Evolutionary conservation across 306 rosid species (phyloP), one percentile per base, ranked within the genome.

Genomic region (Trifolium fragiferum): DNA sequence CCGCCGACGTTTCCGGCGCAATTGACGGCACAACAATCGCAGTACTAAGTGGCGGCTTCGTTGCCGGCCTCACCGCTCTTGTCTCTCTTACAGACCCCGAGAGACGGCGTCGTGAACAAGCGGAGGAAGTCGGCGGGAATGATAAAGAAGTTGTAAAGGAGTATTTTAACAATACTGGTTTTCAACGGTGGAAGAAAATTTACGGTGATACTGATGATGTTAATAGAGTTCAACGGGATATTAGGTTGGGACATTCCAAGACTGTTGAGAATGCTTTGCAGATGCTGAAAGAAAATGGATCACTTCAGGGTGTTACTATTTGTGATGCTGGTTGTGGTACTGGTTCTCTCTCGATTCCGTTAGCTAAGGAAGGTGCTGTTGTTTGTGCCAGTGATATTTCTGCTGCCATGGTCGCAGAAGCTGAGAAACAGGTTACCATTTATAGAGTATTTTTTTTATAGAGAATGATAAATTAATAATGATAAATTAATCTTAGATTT

Each of bases 241-340:
- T 94, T 14, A 81, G 97, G 76, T 6, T 91, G 47, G 97, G 99
- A 0, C 98, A 94, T 58, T 4, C 97, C 3, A 94, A 94, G 81
- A 94, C 97, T 1, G 97, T 92, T 0, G 97, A 94, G 92, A 92
- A 81, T 68, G 78, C 85, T 7, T 62, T 92, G 14, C 13, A 1
- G 75, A 91, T 94, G 99, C 72, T 94, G 84, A 85, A 79, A 12
- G 96, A 92, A 0, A 95, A 86, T 7, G 92, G 93, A 0, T 70
- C 93, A 25, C 80, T 94, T 30, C 49, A 41, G 6, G 96, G 96
- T 0, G 86, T 90, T 6, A 84, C 97, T 7, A 81, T 94, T 18
- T 94, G 95, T 9, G 99, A 94, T 60, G 96, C 97, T 1, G 97
- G 96, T 1, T 94, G 98, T n/a, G 99, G 99, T 5, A 94, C 98